These are phyloP conservation scores for Massariosphaeria phaeospora DNA, from an alignment of 495 filamentous ascomycete species.

Conservation along the genomic window DNA sequence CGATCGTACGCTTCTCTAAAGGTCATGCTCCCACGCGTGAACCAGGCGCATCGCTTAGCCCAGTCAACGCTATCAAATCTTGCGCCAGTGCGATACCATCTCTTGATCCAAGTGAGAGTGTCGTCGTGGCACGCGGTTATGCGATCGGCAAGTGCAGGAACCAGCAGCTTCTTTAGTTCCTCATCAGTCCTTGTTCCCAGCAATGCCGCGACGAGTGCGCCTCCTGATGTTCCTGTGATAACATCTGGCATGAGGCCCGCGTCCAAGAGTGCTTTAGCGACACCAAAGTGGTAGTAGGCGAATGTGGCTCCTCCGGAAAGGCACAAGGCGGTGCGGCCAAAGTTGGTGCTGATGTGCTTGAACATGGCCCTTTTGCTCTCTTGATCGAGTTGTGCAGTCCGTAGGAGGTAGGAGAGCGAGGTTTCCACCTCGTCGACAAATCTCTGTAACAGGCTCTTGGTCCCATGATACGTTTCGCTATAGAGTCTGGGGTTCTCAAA, in stretches of 20 bases:
- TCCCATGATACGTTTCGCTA: slow-evolving; percentile 93
- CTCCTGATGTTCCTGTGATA: slow-evolving; percentile 92
- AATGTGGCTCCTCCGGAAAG: slow-evolving; percentile 92
- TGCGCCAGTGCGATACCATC: slow-evolving; percentile 90
- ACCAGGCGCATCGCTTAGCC: slow-evolving; percentile 84
- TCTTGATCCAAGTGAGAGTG: slow-evolving; percentile 66
- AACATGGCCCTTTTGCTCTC: slow-evolving; percentile 79
- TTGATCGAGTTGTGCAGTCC: slow-evolving; percentile 58
- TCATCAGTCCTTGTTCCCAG: slow-evolving; percentile 86
- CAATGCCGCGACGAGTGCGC: slow-evolving; percentile 83
- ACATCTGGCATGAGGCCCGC: slow-evolving; percentile 82
- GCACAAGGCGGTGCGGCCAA: slow-evolving; percentile 86
- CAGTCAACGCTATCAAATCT: slow-evolving; percentile 90
- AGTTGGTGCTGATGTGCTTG: slow-evolving; percentile 85
- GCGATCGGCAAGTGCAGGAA: slow-evolving; percentile 75
- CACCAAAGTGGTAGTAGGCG: slow-evolving; percentile 95
- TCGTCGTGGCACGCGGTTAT: slow-evolving; percentile 82
- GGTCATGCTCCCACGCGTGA: slow-evolving; percentile 79
- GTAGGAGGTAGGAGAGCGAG: slow-evolving; percentile 61
- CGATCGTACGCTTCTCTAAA: slow-evolving; percentile 93
- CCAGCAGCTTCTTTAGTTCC: slow-evolving; percentile 76
- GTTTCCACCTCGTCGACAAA: slow-evolving; percentile 73
- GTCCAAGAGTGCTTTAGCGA: slow-evolving; percentile 85
- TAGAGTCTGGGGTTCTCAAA: slow-evolving; percentile 93
- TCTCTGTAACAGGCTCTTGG: slow-evolving; percentile 83